These are phyloP conservation scores for Sporothrix brunneoviolacea DNA, from an alignment of 2,329 filamentous ascomycete genomes.

Conservation along the genomic window DNA sequence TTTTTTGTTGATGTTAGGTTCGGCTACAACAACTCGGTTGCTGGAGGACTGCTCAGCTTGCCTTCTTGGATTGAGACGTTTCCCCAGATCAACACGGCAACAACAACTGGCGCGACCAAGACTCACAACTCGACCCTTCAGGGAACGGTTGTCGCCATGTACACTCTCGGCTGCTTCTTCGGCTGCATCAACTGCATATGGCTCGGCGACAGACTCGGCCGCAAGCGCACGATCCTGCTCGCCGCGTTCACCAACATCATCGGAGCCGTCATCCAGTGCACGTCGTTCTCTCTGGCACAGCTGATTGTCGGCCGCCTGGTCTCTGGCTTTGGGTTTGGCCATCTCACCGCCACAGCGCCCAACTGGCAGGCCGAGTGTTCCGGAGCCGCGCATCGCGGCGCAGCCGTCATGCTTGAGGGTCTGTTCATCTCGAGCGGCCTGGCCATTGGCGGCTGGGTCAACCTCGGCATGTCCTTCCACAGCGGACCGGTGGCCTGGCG, in stretches of 20 bases:
- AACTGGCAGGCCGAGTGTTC: constrained; percentile 2
- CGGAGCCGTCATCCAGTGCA: not conserved
- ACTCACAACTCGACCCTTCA: constrained; percentile 30
- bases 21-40: constrained; percentile 45
- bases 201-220: constrained; percentile 42
- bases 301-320: constrained; percentile 1
- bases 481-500: not conserved
- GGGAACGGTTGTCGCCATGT: constrained; percentile 21
- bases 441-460: constrained; percentile 1
- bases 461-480: constrained; percentile 1
- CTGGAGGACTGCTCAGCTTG: constrained; percentile 35
- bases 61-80: constrained; percentile 36
- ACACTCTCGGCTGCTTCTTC: constrained; percentile 21
- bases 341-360: not conserved
- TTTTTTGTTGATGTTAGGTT: constrained; percentile 29
- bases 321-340: not conserved
- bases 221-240: constrained; percentile 19
- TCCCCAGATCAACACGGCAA: constrained; percentile 41
- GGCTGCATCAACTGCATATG: constrained; percentile 20
- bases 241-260: not conserved
- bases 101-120: constrained; percentile 35
- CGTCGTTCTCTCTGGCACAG: not conserved
- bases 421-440: not conserved
- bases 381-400: not conserved
- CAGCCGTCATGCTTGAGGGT: not conserved